These are phyloP conservation scores for Hypoxylon trugodes DNA, from an alignment of 495 filamentous ascomycete species.

Conservation along the genomic window DNA sequence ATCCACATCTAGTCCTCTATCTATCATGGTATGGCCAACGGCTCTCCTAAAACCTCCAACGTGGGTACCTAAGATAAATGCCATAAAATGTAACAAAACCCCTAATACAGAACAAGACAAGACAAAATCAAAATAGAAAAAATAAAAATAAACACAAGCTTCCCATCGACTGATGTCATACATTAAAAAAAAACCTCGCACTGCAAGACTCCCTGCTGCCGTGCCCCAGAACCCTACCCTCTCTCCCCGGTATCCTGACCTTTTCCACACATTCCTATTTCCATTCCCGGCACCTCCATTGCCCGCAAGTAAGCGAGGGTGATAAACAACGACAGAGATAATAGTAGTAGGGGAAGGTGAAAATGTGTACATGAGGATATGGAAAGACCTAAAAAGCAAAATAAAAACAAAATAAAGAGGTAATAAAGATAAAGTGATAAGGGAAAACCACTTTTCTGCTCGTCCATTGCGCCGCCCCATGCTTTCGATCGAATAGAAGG, in stretches of 20 bases:
- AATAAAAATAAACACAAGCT: background rate
- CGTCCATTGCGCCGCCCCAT: conserved; percentile 25
- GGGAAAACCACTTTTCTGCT: conserved; percentile 26
- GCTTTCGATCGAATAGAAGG: conserved; percentile 11
- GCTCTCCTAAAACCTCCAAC: background rate
- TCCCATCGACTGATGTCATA: conserved; percentile 20
- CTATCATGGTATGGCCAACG: conserved; percentile 15
- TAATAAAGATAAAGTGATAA: background rate
- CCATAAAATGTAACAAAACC: conserved; percentile 4
- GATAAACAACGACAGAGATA: background rate
- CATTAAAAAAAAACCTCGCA: conserved; percentile 26
- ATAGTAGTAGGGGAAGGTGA: background rate
- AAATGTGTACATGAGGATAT: background rate
- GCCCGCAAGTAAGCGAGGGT: background rate
- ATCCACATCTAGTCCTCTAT: conserved; percentile 16
- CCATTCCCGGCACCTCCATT: conserved; percentile 8
- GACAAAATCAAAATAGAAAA: background rate
- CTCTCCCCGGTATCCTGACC: too few relatives aligned
- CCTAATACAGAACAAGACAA: conserved; percentile 14
- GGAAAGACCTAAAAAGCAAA: background rate
- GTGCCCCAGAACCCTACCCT: conserved; percentile 6
- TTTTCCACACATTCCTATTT: background rate
- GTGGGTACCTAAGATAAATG: conserved; percentile 3
- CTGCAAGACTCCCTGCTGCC: conserved; percentile 6
- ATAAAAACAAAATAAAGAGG: background rate